Evolutionary conservation across 2,329 filamentous ascomycete genomes (phyloP), one percentile per base, ranked within the genome.

Genomic region (Talaromyces sp.): DNA sequence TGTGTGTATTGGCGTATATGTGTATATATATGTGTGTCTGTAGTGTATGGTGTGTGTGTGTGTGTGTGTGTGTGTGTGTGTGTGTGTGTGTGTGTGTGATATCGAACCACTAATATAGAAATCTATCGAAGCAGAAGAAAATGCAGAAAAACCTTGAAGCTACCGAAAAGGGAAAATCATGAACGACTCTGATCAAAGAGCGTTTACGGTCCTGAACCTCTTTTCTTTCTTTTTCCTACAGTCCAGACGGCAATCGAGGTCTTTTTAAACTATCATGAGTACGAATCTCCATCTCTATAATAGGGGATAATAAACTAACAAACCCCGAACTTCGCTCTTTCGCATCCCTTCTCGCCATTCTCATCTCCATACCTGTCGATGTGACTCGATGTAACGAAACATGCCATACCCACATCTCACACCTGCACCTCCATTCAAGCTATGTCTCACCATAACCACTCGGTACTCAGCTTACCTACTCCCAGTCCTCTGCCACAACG

Each of bases 171-270:
- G 10, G 51, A 36, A 54, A 36, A 54, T 36, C 29, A 5, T 54
- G n/a, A 19, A 54, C 17, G 7, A 54, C 51, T 54, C 51, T 54
- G 29, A 54, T 54, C 51, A 34, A 54, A 54, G 51, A 54, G 51
- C 29, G 5, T 13, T 54, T 54, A 54, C n/a, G 17, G 51, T 36
- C 29, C 13, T 54, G 51, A 34, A 22, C 29, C 49, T 29, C 27
- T 10, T 31, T 29, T 31, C 49, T 31, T 29, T 53, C 47, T 54
- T 15, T 31, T 54, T 54, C n/a, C 13, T 19, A 11, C 17, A 17
- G 8, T 34, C 29, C 27, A 34, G 29, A 36, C 17, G 51, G 51
- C 27, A 34, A 13, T 54, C 17, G 51, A 54, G 29, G 51, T 54
- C 51, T 36, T 54, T 53, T 36, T 54, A 34, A 54, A 54, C 17